Evolutionary conservation across 1,284 basidiomycete genomes (phyloP).

Genomic region (Cystobasidiaceae sp.): DNA sequence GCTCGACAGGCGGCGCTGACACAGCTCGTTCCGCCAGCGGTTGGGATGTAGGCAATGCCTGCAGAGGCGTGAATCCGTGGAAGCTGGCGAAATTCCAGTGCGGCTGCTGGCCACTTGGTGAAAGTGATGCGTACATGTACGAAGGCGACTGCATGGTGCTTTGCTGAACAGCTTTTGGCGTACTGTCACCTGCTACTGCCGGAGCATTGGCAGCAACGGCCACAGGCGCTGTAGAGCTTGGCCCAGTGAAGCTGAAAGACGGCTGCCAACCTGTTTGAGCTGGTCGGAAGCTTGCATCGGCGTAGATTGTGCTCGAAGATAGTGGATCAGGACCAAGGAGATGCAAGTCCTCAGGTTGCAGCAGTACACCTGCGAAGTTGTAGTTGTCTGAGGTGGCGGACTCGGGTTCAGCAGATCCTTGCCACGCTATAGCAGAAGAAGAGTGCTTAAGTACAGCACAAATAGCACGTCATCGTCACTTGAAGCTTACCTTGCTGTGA

Average conservation of each 20-base stretch:
- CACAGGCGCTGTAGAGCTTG: too few relatives aligned
- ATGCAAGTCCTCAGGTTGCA: slow-evolving; percentile 24
- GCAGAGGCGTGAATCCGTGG: slow-evolving; percentile 24
- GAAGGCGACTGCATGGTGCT: neutral
- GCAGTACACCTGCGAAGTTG: slow-evolving; percentile 27
- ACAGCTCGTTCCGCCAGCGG: slow-evolving; percentile 9
- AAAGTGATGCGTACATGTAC: neutral
- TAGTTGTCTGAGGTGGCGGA: slow-evolving; percentile 5
- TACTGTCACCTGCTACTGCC: too few relatives aligned
- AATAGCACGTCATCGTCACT: too few relatives aligned
- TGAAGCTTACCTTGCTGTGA: too few relatives aligned
- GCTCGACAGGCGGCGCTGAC: slow-evolving; percentile 11
- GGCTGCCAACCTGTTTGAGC: slow-evolving; percentile 13
- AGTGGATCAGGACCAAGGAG: slow-evolving; percentile 26
- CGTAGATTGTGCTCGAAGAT: neutral
- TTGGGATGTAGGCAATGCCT: neutral
- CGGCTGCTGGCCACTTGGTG: neutral
- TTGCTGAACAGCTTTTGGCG: slow-evolving; percentile 1
- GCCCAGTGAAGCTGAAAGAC: slow-evolving; percentile 7
- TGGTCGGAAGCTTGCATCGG: neutral
- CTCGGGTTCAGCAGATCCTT: neutral
- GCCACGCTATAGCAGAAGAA: neutral
- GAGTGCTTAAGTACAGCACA: too few relatives aligned
- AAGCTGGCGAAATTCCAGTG: slow-evolving; percentile 25
- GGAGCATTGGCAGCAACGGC: too few relatives aligned